phyloP scores from a whole-genome alignment of 2,329 filamentous ascomycete genomes.

The Ophiostoma sp. region DNA sequence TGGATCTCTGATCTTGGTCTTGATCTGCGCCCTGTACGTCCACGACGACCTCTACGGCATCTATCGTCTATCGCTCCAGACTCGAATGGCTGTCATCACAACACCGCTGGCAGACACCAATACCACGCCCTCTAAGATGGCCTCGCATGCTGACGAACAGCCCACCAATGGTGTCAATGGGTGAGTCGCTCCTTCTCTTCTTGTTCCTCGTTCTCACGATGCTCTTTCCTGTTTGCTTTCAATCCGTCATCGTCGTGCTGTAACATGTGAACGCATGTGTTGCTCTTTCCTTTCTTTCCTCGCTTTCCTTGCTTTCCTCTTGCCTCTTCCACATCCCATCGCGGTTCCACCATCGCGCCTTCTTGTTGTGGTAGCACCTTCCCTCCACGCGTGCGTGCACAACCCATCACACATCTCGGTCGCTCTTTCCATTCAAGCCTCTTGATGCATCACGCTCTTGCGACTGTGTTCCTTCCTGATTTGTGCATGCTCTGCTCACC shows the following conservation, averaged over 20 bases:
- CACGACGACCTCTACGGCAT: slow-evolving; percentile 26
- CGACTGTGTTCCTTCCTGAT: neutral
- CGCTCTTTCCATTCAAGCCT: neutral
- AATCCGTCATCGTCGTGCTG: neutral
- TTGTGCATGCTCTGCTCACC: neutral
- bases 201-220: neutral
- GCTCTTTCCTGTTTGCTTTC: neutral
- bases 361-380: slow-evolving; percentile 13
- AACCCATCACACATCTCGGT: neutral
- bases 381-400: neutral
- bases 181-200: slow-evolving; percentile 42
- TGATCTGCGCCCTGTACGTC: slow-evolving; percentile 15
- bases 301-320: neutral
- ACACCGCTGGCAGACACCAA: slow-evolving; percentile 40
- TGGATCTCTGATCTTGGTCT: slow-evolving; percentile 29
- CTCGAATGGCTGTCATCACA: slow-evolving; percentile 49
- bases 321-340: neutral
- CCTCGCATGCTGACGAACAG: slow-evolving; percentile 43
- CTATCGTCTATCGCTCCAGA: neutral
- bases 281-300: neutral
- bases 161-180: slow-evolving; percentile 43
- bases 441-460: neutral
- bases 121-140: slow-evolving; percentile 42
- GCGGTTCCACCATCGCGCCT: slow-evolving; percentile 13
- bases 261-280: neutral